Conservation (phyloP, 306 rosid genomes). For the Vachellia pachyceras region DNA sequence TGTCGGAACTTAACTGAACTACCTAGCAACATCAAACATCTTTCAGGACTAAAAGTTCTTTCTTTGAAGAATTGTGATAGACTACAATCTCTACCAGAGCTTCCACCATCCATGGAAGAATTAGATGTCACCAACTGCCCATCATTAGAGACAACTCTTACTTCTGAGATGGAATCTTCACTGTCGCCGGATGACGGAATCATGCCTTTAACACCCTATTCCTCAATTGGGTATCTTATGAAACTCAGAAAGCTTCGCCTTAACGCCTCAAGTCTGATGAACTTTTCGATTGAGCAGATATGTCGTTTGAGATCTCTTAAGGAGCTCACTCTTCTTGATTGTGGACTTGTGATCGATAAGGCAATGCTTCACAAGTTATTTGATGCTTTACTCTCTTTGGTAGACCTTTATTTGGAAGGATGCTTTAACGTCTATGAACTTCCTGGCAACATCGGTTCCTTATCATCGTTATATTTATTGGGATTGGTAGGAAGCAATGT, state of each 20-base stretch:
- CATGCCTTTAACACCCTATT: not conserved
- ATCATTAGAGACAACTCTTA: not conserved
- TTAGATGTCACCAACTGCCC: not conserved
- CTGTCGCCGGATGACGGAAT: not conserved
- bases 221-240: not conserved
- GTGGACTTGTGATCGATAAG: not conserved
- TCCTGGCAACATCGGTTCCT: slow-evolving; percentile 13
- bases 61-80: not conserved
- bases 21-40: slow-evolving; percentile 22
- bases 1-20: slow-evolving; percentile 14
- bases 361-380: slow-evolving; percentile 14
- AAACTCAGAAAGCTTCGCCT: slow-evolving; percentile 17
- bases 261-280: not conserved
- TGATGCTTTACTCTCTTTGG: not conserved
- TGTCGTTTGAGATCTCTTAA: slow-evolving; percentile 11
- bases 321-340: slow-evolving; percentile 6
- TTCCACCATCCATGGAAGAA: slow-evolving; percentile 7
- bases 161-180: not conserved
- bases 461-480: not conserved
- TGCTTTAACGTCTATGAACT: not conserved
- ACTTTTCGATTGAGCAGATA: slow-evolving; percentile 12
- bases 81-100: not conserved
- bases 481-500: not conserved
- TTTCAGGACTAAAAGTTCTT: not conserved
- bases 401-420: slow-evolving; percentile 2